Evolutionary conservation across 2,329 filamentous ascomycete genomes (phyloP).

Genomic region (Xylariaceae sp.): DNA sequence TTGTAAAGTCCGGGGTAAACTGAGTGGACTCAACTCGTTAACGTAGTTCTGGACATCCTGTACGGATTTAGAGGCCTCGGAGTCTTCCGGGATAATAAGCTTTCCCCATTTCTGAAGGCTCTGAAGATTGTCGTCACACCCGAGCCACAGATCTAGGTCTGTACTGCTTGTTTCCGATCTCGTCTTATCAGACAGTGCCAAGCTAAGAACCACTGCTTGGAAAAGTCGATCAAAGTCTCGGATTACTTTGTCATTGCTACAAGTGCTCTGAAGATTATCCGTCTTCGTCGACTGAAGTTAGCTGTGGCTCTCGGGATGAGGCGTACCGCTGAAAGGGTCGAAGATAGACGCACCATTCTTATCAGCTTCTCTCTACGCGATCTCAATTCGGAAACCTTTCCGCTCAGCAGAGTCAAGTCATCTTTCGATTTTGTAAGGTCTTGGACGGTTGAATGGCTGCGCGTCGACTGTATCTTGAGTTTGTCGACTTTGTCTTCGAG

Average conservation of each 20-base stretch:
- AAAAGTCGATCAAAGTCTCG: background rate
- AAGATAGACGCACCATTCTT: background rate
- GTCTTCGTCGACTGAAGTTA: background rate
- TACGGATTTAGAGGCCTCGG: constrained; percentile 7
- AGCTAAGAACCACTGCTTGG: background rate
- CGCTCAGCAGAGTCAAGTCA: background rate
- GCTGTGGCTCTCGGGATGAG: too few relatives aligned
- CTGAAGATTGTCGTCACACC: constrained; percentile 11
- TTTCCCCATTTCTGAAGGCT: constrained; percentile 11
- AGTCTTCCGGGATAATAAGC: constrained; percentile 1
- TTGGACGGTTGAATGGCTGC: background rate
- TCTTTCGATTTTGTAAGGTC: background rate
- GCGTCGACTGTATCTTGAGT: constrained; percentile 1
- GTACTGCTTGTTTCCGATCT: background rate
- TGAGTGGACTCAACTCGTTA: constrained; percentile 21
- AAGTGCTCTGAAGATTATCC: background rate
- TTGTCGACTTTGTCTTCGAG: constrained; percentile 14
- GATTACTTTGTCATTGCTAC: background rate
- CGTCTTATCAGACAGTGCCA: background rate
- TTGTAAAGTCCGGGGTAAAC: background rate
- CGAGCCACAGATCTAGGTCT: constrained; percentile 3
- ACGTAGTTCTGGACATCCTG: constrained; percentile 23
- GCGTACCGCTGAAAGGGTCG: background rate
- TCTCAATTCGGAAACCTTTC: background rate
- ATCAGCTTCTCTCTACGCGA: background rate